A percentile compares a stretch with the other conserved stretches of the same genome.
These are phyloP conservation scores for Fusarium napiforme DNA, from an alignment of 2,329 filamentous ascomycete genomes.

Conservation along the genomic window DNA sequence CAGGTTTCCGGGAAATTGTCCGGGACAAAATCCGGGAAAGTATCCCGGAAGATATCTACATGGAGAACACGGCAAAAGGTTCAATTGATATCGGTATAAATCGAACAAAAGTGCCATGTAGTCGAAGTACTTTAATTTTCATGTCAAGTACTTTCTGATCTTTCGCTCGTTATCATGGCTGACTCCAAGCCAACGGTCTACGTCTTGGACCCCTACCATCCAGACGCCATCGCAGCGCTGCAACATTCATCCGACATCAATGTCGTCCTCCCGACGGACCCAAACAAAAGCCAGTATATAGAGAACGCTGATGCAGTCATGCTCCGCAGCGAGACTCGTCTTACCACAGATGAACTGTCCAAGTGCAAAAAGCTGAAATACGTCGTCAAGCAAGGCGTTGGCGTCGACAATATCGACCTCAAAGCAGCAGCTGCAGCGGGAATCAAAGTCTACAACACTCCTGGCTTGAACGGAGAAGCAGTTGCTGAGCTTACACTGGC, in stretches of 20 bases:
- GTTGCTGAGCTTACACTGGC: background rate
- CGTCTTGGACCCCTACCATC: background rate
- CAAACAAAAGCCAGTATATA: accelerated
- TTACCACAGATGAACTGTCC: accelerated
- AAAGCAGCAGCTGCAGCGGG: background rate
- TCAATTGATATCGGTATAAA: accelerated
- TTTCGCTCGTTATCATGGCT: background rate
- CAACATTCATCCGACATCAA: background rate
- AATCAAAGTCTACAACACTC: background rate
- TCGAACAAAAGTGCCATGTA: accelerated
- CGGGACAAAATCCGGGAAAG: background rate
- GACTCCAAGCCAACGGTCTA: background rate
- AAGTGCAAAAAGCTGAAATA: background rate
- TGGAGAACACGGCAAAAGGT: accelerated
- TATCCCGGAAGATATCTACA: accelerated
- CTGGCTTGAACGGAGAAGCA: background rate
- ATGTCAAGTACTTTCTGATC: accelerated
- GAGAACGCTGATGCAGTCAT: background rate
- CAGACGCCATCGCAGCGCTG: background rate
- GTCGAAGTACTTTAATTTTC: too few relatives aligned
- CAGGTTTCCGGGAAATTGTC: background rate
- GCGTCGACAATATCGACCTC: background rate
- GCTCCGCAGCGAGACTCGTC: background rate
- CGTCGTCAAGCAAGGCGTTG: constrained; percentile 2
- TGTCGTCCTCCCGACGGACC: background rate